Conservation (phyloP, 148 eudicot species). For the Polygonum aviculare region DNA sequence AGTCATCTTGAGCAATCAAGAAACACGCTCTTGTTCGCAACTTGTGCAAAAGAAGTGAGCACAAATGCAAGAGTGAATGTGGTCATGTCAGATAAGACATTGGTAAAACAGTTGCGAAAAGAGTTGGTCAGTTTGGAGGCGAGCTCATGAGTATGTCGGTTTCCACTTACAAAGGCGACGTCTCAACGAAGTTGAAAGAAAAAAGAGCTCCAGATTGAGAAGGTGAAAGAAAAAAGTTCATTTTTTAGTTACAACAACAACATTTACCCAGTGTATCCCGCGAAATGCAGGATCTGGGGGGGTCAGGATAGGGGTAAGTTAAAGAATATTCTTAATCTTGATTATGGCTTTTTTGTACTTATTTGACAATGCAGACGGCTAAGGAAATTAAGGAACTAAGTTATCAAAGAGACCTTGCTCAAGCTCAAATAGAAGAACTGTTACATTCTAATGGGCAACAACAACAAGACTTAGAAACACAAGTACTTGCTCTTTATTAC, state of each 20-base stretch:
- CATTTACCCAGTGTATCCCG: too few species aligned
- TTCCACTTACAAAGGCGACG: slow-evolving; percentile 27
- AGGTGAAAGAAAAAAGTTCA: slow-evolving; percentile 31
- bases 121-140: slow-evolving; percentile 65
- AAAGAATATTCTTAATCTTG: neutral
- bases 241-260: neutral
- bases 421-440: slow-evolving; percentile 55
- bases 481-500: slow-evolving; percentile 20
- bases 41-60: slow-evolving; percentile 79
- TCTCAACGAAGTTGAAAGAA: slow-evolving; percentile 40
- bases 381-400: slow-evolving; percentile 73
- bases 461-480: slow-evolving; percentile 23
- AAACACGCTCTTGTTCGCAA: slow-evolving; percentile 84
- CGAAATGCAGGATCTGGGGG: too few species aligned
- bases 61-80: slow-evolving; percentile 82
- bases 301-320: too few species aligned
- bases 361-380: slow-evolving; percentile 52
- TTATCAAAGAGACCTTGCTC: slow-evolving; percentile 68
- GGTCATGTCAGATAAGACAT: slow-evolving; percentile 91
- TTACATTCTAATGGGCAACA: slow-evolving; percentile 28
- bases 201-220: slow-evolving; percentile 78
- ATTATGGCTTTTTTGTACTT: neutral
- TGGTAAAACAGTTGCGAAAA: slow-evolving; percentile 71
- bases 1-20: slow-evolving; percentile 85
- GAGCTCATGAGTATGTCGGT: slow-evolving; percentile 45